Evolutionary conservation across 306 rosid genomes (phyloP).

Genomic region (Quercus variabilis): DNA sequence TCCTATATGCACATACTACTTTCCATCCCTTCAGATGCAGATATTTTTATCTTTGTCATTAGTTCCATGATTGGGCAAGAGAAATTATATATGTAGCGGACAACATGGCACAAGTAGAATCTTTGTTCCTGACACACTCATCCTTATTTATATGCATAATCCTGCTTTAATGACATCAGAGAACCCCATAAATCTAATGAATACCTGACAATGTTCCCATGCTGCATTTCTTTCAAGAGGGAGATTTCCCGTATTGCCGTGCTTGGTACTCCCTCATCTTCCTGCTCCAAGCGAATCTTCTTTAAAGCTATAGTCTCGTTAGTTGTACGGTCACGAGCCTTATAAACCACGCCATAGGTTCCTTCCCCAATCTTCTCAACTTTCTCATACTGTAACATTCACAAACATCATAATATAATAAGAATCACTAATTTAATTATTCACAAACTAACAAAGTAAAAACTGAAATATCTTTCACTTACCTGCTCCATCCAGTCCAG

Average conservation of each 20-base stretch:
- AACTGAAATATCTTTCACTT: neutral
- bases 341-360: conserved; percentile 89
- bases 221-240: conserved; percentile 89
- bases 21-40: neutral
- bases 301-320: conserved; percentile 83
- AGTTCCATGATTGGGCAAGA: too few relatives aligned
- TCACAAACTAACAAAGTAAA: neutral
- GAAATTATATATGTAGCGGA: too few relatives aligned
- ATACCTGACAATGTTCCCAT: conserved; percentile 86
- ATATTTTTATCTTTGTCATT: too few relatives aligned
- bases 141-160: neutral
- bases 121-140: neutral
- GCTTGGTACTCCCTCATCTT: conserved; percentile 94
- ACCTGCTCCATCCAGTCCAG: conserved; percentile 18
- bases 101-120: neutral
- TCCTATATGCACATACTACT: neutral
- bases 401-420: conserved; percentile 11
- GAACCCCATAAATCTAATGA: neutral
- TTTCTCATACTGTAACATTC: conserved; percentile 69
- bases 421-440: neutral
- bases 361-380: conserved; percentile 97
- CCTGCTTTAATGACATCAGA: neutral
- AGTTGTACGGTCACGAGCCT: conserved; percentile 80
- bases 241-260: conserved; percentile 92
- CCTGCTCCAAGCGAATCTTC: conserved; percentile 94